A percentile compares a stretch with the other conserved stretches of the same genome.
phyloP scores from a whole-genome alignment of 1,284 basidiomycete species.

The Moesziomyces sp. region DNA sequence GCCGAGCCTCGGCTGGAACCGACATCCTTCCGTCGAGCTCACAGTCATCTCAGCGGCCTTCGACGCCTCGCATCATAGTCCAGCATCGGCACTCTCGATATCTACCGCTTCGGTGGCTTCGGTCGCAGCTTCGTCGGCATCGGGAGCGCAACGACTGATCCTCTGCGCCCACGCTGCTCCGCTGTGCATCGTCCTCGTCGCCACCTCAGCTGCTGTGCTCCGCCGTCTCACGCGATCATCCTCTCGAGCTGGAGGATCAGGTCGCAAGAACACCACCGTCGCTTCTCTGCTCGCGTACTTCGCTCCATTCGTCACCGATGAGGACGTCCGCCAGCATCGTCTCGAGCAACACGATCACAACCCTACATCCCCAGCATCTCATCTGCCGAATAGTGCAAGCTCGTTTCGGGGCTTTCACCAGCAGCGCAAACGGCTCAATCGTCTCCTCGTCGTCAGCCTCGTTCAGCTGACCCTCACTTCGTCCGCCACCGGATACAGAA shows the following conservation, averaged over 20 bases:
- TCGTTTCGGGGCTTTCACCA: constrained; percentile 8
- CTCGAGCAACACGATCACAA: background rate
- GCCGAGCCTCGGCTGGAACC: too few relatives aligned
- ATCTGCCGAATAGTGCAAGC: background rate
- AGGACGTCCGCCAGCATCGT: constrained; percentile 24
- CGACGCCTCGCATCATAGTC: background rate
- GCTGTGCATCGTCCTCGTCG: background rate
- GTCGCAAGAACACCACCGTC: background rate
- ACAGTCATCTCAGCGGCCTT: background rate
- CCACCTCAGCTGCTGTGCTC: background rate
- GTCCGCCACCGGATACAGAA: constrained; percentile 8
- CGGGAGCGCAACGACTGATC: background rate
- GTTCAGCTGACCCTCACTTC: constrained; percentile 1
- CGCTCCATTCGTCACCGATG: constrained; percentile 34
- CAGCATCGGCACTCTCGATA: background rate
- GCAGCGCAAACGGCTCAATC: constrained; percentile 25
- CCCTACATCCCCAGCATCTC: background rate
- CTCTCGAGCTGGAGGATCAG: background rate
- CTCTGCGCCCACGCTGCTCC: background rate
- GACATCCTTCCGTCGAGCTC: background rate
- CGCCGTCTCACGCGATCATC: background rate
- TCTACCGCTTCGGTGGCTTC: background rate
- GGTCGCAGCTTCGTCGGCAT: background rate
- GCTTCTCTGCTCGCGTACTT: constrained; percentile 17
- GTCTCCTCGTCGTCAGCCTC: constrained; percentile 15